These are phyloP conservation scores for Aspergillus coremiiformis DNA, from an alignment of 495 filamentous ascomycete genomes.

Conservation along the genomic window DNA sequence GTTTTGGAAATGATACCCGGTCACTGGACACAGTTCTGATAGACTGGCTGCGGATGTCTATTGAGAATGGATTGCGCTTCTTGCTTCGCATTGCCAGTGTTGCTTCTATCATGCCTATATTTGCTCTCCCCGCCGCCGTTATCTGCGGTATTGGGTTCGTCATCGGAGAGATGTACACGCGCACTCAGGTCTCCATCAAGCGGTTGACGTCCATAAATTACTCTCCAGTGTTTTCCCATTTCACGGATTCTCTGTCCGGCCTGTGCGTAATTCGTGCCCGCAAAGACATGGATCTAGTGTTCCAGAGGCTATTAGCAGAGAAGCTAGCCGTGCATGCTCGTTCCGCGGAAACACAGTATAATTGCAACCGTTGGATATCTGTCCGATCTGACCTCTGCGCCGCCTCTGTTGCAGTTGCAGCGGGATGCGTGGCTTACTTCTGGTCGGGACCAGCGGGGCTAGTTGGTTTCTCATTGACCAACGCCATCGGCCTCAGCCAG, in stretches of 20 bases:
- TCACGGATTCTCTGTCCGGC: conserved; percentile 42
- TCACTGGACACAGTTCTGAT: conserved; percentile 59
- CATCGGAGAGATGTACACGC: conserved; percentile 44
- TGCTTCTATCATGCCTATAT: conserved; percentile 43
- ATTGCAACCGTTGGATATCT: conserved; percentile 45
- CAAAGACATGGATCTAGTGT: conserved; percentile 35
- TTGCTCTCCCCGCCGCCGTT: conserved; percentile 36
- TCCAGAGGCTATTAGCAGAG: conserved; percentile 35
- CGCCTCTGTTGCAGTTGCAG: conserved; percentile 37
- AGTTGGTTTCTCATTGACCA: conserved; percentile 45
- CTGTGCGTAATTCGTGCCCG: conserved; percentile 42
- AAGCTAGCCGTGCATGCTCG: conserved; percentile 31
- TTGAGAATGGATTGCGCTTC: conserved; percentile 34
- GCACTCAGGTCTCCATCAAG: conserved; percentile 38
- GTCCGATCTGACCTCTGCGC: conserved; percentile 43
- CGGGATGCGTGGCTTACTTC: conserved; percentile 39
- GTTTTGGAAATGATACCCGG: conserved; percentile 53
- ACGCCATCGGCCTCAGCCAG: conserved; percentile 41
- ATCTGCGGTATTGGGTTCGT: conserved; percentile 35
- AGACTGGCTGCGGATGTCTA: conserved; percentile 31
- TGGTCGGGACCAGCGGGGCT: conserved; percentile 33
- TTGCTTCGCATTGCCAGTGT: conserved; percentile 38
- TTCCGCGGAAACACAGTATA: conserved; percentile 38
- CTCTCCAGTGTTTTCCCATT: conserved; percentile 45
- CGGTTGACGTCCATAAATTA: conserved; percentile 37